Base-by-base conservation (phyloP, 352 stramenopile species). In the Globisporangium paddicum region DNA sequence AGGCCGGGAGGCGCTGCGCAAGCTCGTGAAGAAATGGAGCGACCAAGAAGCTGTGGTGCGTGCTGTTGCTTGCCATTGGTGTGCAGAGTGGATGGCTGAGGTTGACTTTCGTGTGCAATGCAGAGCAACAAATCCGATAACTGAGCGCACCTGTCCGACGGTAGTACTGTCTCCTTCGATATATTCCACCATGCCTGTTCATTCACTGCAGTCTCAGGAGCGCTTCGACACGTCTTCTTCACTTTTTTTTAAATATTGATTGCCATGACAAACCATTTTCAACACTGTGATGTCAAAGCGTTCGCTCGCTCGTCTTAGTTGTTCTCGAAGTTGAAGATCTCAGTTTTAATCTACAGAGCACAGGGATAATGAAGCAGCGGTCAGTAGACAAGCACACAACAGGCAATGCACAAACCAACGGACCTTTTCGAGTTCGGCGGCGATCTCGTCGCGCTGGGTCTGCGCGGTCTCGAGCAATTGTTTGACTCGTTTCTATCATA, bases 381-480 rank as follows among this genome's bases (percentile, higher is more conserved):
- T n/a, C n/a, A n/a, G n/a, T n/a, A n/a, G n/a, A n/a, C n/a, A n/a
- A 16, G 5, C 0, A 23, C 8, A 28, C 14, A n/a, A 6, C 46
- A 53, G 6, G 3, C 26, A 26, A 48, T 23, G 1, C 30, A 30
- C 16, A 40, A 10, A 34, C 5, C 13, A 44, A 19, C 57, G 35
- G 25, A 75, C 68, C 58, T 81, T 89, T 46, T 87, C 75, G 23
- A 88, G 41, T 49, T 89, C 78, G 5, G 66, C 58, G 2, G 71
- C 68, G 35, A 87, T 68, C 19, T 84, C 69, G 26, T 68, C 67
- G 41, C 79, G 77, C 54, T 90, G 77, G 30, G 73, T 73, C 38
- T 73, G 71, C 9, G 76, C 79, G 9, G 69, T 84, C 50, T 93
- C 80, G 37, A 90, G 76, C 77, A 90, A 84, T 75, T 87, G 78